Base-by-base conservation (phyloP, 2,329 filamentous ascomycete species). In the Akanthomyces lecanii region DNA sequence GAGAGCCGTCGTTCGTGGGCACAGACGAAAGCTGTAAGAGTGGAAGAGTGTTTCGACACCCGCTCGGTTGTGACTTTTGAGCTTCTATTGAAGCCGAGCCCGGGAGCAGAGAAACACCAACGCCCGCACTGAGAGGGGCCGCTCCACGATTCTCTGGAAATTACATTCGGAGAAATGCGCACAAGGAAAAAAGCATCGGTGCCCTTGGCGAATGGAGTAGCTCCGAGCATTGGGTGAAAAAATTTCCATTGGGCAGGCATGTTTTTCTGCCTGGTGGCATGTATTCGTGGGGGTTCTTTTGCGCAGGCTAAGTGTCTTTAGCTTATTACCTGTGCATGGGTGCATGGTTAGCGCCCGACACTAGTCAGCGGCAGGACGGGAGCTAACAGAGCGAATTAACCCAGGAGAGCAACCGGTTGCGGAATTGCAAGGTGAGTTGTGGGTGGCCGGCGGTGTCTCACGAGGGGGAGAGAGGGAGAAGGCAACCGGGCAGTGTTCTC, bases 81-180 rank as follows among this genome's bases (percentile, higher is more conserved):
- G 36, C 52, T n/a, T n/a, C 36, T 11, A n/a, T 23, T 7, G 10
- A 30, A 30, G 28, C 28, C 28, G 28, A 30, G 28, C 28, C 28
- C 28, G 18, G 36, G 14, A 11, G 33, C 14, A 54, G 18, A 23
- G n/a, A 18, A n/a, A 10, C 10, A 30, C 23, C 25, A 55, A 16
- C 16, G 53, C 53, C 25, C 23, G 36, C 36, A 21, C 33, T 23
- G 38, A 23, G 53, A 56, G 53, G 53, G 53, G 38, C 38, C 53
- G 23, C 53, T 56, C 53, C 38, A 56, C 18, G 53, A 44, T 45
- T 21, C n/a, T 56, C 28, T 56, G 53, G 53, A 21, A 56, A 44
- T 56, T 56, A 30, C 53, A 30, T 44, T 8, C 23, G 53, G 25
- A n/a, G 30, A 44, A 21, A 56, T 33, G 53, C 10, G 23, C 38